Evolutionary conservation across 2,329 filamentous ascomycete genomes (phyloP).

Genomic region (Torrubiella hemipterigena): DNA sequence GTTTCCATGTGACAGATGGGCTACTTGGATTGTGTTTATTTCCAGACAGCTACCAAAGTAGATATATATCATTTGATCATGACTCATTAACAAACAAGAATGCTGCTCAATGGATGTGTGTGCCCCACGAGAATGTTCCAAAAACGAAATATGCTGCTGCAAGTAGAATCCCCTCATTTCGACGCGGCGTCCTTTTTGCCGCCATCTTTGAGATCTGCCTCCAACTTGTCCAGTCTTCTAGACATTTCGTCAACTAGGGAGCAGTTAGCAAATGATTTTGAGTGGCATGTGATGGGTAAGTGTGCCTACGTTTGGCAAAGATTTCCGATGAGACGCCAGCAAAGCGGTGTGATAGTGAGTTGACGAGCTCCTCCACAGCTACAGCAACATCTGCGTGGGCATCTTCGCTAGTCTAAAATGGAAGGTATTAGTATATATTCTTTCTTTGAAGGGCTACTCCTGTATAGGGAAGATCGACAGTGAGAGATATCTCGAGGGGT

Average conservation of each 20-base stretch:
- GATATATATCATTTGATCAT: neutral
- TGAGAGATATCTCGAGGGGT: too few species aligned
- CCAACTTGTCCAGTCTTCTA: slow-evolving; percentile 69
- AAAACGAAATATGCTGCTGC: slow-evolving; percentile 8
- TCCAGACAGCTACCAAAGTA: neutral
- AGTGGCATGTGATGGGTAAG: too few species aligned
- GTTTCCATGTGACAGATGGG: neutral
- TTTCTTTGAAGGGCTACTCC: too few species aligned
- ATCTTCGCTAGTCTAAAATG: too few species aligned
- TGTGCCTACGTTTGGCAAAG: slow-evolving; percentile 63
- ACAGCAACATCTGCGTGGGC: slow-evolving; percentile 55
- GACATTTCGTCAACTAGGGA: slow-evolving; percentile 85
- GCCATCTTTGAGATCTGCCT: slow-evolving; percentile 54
- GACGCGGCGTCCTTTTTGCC: slow-evolving; percentile 29
- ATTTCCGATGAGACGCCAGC: slow-evolving; percentile 75
- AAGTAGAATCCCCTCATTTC: too few species aligned
- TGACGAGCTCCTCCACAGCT: slow-evolving; percentile 77
- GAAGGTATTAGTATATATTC: too few species aligned
- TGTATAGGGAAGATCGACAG: too few species aligned
- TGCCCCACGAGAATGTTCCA: neutral
- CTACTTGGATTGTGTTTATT: neutral
- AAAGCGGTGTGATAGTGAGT: slow-evolving; percentile 77
- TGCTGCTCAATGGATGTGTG: too few species aligned
- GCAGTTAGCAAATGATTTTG: too few species aligned
- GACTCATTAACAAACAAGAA: too few species aligned